Conservation (phyloP, 2,329 filamentous ascomycete species). For the Penicillium crustosum region DNA sequence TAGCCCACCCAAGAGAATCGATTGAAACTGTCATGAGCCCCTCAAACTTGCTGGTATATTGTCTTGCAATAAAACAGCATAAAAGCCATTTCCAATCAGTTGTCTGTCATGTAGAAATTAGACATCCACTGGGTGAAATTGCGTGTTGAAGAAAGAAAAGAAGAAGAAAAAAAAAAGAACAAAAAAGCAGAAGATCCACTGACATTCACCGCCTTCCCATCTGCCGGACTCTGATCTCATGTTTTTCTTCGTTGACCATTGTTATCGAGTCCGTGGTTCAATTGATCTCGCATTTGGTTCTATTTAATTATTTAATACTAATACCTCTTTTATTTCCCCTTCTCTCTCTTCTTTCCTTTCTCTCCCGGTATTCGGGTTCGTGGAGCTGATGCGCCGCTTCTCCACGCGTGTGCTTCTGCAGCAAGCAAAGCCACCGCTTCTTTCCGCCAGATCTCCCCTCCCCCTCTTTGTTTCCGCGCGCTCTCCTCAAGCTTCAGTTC, state of each 20-base stretch:
- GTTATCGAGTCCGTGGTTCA: slow-evolving; percentile 18
- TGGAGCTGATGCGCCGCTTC: slow-evolving; percentile 35
- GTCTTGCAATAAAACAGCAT: slow-evolving; percentile 40
- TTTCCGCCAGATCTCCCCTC: slow-evolving; percentile 31
- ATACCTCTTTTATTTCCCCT: slow-evolving; percentile 6
- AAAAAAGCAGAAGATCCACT: slow-evolving; percentile 14
- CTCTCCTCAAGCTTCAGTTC: slow-evolving; percentile 23
- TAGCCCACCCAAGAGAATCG: slow-evolving; percentile 41
- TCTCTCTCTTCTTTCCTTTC: slow-evolving; percentile 2
- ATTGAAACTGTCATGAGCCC: slow-evolving; percentile 39
- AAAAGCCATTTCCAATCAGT: slow-evolving; percentile 27
- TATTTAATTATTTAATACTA: slow-evolving; percentile 18
- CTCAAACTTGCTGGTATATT: slow-evolving; percentile 48
- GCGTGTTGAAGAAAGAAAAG: slow-evolving; percentile 28
- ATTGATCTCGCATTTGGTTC: slow-evolving; percentile 17
- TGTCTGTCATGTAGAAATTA: slow-evolving; percentile 26
- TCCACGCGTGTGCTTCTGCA: slow-evolving; percentile 38
- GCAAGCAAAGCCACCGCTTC: slow-evolving; percentile 38
- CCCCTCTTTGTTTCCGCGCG: slow-evolving; percentile 27
- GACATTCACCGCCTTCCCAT: slow-evolving; percentile 18
- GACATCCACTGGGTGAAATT: slow-evolving; percentile 34
- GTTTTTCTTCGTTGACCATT: slow-evolving; percentile 17
- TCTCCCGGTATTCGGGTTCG: slow-evolving; percentile 15
- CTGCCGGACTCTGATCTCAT: slow-evolving; percentile 17
- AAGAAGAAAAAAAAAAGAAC: slow-evolving; percentile 17